Conservation (phyloP, 495 filamentous ascomycete genomes). For the Penicillium bovifimosum region DNA sequence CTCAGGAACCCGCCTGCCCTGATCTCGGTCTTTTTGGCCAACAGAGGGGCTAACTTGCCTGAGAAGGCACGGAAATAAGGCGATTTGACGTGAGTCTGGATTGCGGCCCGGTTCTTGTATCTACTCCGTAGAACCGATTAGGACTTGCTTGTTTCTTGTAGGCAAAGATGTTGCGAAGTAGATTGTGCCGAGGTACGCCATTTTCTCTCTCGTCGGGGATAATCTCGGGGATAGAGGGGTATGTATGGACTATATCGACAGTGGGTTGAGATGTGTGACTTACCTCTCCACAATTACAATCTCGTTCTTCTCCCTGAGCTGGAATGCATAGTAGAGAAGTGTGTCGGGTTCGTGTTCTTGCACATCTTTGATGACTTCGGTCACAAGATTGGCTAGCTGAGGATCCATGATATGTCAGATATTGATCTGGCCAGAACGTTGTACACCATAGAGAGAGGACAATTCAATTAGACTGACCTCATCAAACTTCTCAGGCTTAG, state of each 20-base stretch:
- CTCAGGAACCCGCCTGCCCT: constrained; percentile 21
- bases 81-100: constrained; percentile 22
- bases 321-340: constrained; percentile 29
- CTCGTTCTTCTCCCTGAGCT: constrained; percentile 23
- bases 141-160: neutral
- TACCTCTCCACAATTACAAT: constrained; percentile 34
- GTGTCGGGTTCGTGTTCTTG: constrained; percentile 32
- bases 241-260: neutral
- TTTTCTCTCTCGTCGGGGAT: neutral
- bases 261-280: neutral
- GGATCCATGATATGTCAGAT: neutral
- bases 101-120: constrained; percentile 29
- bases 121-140: constrained; percentile 8
- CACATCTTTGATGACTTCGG: constrained; percentile 24
- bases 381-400: constrained; percentile 22
- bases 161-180: neutral
- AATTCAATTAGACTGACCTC: constrained; percentile 16
- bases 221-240: neutral
- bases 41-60: constrained; percentile 15
- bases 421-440: neutral
- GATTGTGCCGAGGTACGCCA: constrained; percentile 15
- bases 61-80: constrained; percentile 28
- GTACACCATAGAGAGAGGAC: neutral
- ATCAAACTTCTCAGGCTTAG: constrained; percentile 30
- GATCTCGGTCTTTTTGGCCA: constrained; percentile 25